Percentiles rank a stretch among this genome's conserved stretches.
Conservation (phyloP, 345 rosid genomes). For the Sisymbrium altissimum region DNA sequence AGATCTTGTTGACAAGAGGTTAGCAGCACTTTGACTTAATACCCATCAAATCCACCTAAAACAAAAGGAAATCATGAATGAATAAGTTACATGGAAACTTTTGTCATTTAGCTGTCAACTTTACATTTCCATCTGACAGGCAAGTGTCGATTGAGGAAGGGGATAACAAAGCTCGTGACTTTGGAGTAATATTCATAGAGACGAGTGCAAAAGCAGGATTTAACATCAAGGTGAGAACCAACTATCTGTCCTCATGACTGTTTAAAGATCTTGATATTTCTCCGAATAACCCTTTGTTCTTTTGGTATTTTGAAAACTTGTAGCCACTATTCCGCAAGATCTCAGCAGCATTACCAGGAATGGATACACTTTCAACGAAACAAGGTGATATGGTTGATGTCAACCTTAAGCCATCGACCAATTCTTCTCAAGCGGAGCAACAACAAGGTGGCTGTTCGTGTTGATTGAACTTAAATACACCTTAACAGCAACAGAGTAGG, state of each 20-base stretch:
- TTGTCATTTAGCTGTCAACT: no score
- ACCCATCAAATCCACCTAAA: neutral
- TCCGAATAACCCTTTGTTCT: neutral
- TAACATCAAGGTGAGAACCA: conserved; percentile 67
- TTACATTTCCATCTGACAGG: conserved; percentile 39
- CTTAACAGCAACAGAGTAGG: conserved; percentile 15
- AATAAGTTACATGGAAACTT: neutral
- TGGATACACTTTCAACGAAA: conserved; percentile 85
- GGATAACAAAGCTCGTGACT: conserved; percentile 75
- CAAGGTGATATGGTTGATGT: conserved; percentile 98
- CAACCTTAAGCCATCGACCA: conserved; percentile 68
- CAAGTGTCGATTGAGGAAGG: conserved; percentile 98
- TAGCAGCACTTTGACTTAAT: neutral
- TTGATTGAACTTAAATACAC: conserved; percentile 30
- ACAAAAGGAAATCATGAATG: neutral
- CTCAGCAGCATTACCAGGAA: conserved; percentile 92
- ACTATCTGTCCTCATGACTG: neutral
- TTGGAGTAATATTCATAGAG: conserved; percentile 86
- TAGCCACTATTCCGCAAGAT: conserved; percentile 96
- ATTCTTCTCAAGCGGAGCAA: conserved; percentile 72
- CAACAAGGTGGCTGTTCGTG: conserved; percentile 88
- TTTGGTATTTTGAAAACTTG: conserved; percentile 23
- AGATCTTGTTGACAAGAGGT: conserved; percentile 87
- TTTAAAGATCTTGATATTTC: neutral
- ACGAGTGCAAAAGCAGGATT: conserved; percentile 97